Percentiles rank a stretch among this genome's conserved stretches.
phyloP scores from a whole-genome alignment of 2,329 filamentous ascomycete genomes.

The Cercospora citrullina region DNA sequence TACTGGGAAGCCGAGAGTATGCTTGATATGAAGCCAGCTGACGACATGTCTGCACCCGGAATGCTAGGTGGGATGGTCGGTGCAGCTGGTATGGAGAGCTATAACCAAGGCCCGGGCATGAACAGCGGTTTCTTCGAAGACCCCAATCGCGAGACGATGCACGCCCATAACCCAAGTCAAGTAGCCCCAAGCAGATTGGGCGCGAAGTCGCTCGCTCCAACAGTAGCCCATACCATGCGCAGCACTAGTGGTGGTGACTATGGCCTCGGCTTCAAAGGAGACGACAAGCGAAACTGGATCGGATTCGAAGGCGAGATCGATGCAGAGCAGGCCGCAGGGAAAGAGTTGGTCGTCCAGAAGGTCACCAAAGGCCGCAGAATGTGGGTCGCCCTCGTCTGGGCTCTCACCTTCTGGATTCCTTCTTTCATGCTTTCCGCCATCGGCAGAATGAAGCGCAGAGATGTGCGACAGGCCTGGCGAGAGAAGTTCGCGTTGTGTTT shows the following conservation, averaged over 20 bases:
- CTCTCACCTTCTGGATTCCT: constrained; percentile 89
- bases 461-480: constrained; percentile 95
- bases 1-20: constrained; percentile 99
- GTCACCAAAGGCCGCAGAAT: constrained; percentile 64
- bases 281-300: constrained; percentile 69
- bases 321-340: constrained; percentile 73
- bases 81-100: constrained; percentile 67
- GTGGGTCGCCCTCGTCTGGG: constrained; percentile 85
- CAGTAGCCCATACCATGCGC: constrained; percentile 57
- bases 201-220: constrained; percentile 55
- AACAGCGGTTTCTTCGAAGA: constrained; percentile 46
- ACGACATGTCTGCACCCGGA: constrained; percentile 39
- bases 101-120: constrained; percentile 57
- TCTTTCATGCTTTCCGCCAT: constrained; percentile 77
- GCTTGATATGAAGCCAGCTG: constrained; percentile 79
- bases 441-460: constrained; percentile 94
- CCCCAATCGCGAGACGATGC: constrained; percentile 67
- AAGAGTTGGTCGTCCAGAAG: constrained; percentile 70
- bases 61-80: constrained; percentile 55
- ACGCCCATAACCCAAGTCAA: constrained; percentile 53
- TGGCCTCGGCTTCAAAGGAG: constrained; percentile 82
- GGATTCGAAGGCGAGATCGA: constrained; percentile 74
- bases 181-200: constrained; percentile 46
- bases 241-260: constrained; percentile 69
- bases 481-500: constrained; percentile 86